phyloP scores from a whole-genome alignment of 345 rosid genomes.

The Melaleuca quinquenervia region DNA sequence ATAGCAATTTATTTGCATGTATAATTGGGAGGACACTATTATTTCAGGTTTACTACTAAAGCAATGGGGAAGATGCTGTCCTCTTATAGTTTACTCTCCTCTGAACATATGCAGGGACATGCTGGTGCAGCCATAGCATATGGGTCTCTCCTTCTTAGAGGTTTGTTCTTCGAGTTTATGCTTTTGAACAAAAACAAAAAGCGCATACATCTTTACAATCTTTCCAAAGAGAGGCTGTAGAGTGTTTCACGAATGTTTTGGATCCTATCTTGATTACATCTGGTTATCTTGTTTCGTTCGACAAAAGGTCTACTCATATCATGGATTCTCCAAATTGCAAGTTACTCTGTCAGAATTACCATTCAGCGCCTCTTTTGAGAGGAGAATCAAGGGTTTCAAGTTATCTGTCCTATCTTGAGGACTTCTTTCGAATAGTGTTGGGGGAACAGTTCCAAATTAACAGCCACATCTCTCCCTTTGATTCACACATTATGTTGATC shows the following conservation, averaged over 20 bases:
- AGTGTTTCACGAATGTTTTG: background rate
- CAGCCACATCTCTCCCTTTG: background rate
- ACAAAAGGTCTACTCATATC: background rate
- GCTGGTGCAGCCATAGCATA: constrained; percentile 84
- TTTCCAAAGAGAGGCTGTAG: background rate
- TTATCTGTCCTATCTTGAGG: background rate
- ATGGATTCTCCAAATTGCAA: background rate
- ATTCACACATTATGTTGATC: background rate
- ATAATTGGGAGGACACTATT: background rate
- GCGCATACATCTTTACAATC: background rate
- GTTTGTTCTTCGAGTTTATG: constrained; percentile 15
- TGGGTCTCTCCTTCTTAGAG: constrained; percentile 90
- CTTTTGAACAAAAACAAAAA: background rate
- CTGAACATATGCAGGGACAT: constrained; percentile 54
- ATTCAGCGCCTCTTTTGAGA: background rate
- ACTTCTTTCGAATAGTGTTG: background rate
- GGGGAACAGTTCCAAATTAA: background rate
- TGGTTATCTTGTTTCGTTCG: background rate
- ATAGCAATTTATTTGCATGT: background rate
- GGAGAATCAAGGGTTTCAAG: background rate
- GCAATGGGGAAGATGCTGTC: background rate
- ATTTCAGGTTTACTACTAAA: background rate
- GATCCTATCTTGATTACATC: background rate
- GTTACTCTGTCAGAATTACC: background rate
- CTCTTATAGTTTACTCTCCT: background rate